These are phyloP conservation scores for Colletotrichum paranaense DNA, from an alignment of 2,329 filamentous ascomycete species.

Conservation along the genomic window DNA sequence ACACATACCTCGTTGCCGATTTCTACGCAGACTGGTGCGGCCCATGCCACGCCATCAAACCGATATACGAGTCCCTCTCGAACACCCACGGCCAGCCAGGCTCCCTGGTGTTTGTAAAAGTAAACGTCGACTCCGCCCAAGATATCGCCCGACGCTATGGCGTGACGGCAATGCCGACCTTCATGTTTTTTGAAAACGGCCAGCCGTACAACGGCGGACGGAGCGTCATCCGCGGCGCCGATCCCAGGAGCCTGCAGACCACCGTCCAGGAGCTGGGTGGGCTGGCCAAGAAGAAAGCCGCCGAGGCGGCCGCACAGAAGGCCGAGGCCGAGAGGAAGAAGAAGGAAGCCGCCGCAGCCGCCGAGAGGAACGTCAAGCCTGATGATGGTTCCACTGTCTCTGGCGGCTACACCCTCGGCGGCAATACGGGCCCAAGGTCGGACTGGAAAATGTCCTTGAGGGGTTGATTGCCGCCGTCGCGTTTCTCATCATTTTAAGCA, in stretches of 20 bases:
- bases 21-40: slow-evolving; percentile 71
- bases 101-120: slow-evolving; percentile 65
- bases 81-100: slow-evolving; percentile 48
- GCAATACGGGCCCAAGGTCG: slow-evolving; percentile 24
- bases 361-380: slow-evolving; percentile 12
- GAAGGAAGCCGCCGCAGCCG: slow-evolving; percentile 12
- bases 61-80: slow-evolving; percentile 63
- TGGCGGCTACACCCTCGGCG: slow-evolving; percentile 35
- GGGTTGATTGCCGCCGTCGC: background rate
- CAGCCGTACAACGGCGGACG: slow-evolving; percentile 56
- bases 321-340: slow-evolving; percentile 31
- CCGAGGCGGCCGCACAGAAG: slow-evolving; percentile 44
- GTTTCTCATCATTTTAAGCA: background rate
- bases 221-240: slow-evolving; percentile 42
- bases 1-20: slow-evolving; percentile 65
- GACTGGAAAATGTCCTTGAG: slow-evolving; percentile 39
- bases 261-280: slow-evolving; percentile 26
- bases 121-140: slow-evolving; percentile 67
- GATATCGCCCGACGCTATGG: slow-evolving; percentile 61
- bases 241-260: slow-evolving; percentile 32
- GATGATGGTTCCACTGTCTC: slow-evolving; percentile 34
- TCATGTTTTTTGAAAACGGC: slow-evolving; percentile 69
- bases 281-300: slow-evolving; percentile 40
- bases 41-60: slow-evolving; percentile 70
- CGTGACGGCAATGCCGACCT: slow-evolving; percentile 69